phyloP scores from a whole-genome alignment of 2,329 filamentous ascomycete genomes.

The Phyllosticta citribraziliensis region DNA sequence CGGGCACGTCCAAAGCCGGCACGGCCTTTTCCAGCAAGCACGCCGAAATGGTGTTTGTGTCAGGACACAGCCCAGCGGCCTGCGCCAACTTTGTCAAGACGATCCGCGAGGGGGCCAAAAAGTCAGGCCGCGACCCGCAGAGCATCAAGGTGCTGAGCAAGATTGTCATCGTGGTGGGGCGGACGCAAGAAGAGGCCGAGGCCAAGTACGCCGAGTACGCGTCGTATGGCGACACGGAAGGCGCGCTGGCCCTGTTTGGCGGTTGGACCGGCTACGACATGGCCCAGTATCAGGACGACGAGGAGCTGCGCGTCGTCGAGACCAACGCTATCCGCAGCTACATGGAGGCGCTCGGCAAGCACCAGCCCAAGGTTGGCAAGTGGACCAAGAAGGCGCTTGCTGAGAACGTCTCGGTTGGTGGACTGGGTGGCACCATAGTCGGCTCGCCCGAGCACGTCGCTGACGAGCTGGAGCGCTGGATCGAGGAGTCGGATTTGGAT shows the following conservation, averaged over 20 bases:
- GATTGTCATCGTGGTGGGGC: constrained; percentile 54
- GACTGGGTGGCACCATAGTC: constrained; percentile 54
- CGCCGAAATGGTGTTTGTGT: constrained; percentile 62
- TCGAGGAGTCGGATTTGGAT: constrained; percentile 59
- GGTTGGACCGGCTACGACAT: constrained; percentile 66
- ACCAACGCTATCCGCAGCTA: constrained; percentile 8
- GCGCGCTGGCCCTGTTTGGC: constrained; percentile 60
- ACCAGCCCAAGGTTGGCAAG: constrained; percentile 34
- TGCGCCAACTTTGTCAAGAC: constrained; percentile 54
- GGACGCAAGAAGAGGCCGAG: constrained; percentile 55
- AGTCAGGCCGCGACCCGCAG: constrained; percentile 46
- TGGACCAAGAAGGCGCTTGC: constrained; percentile 66
- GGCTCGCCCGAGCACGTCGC: constrained; percentile 57
- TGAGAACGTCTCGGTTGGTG: constrained; percentile 58
- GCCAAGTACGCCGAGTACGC: constrained; percentile 54
- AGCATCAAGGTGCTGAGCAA: constrained; percentile 60
- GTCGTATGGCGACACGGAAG: constrained; percentile 53
- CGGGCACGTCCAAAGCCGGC: constrained; percentile 56
- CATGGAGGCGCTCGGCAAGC: constrained; percentile 15
- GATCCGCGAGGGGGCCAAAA: constrained; percentile 47
- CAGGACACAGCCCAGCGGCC: constrained; percentile 52
- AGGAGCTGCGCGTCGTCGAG: constrained; percentile 39
- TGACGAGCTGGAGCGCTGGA: constrained; percentile 58
- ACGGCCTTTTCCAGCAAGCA: constrained; percentile 60
- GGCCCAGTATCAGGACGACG: constrained; percentile 49